Evolutionary conservation across 495 filamentous ascomycete genomes (phyloP).

Genomic region (Penicillium longicatenatum): DNA sequence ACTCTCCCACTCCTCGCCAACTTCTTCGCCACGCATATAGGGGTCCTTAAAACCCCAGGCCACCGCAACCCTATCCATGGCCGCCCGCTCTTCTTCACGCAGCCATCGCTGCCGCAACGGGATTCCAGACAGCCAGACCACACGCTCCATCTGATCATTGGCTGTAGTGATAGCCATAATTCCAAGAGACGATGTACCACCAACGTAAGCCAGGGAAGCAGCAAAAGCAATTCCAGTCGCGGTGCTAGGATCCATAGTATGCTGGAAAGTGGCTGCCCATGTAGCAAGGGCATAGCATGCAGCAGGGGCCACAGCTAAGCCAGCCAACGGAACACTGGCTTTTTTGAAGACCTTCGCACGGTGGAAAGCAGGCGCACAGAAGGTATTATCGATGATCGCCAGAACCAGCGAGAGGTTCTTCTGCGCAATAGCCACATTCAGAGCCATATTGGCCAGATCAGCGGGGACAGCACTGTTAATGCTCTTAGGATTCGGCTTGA

Average conservation of each 20-base stretch:
- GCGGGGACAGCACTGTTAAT: conserved; percentile 70
- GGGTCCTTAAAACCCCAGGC: conserved; percentile 87
- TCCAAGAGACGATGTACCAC: conserved; percentile 75
- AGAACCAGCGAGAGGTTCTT: conserved; percentile 76
- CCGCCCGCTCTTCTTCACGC: conserved; percentile 88
- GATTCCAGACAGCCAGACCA: conserved; percentile 81
- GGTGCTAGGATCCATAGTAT: conserved; percentile 66
- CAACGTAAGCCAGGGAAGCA: conserved; percentile 79
- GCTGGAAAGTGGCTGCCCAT: conserved; percentile 57
- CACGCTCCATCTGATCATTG: conserved; percentile 93
- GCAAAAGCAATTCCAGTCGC: conserved; percentile 79
- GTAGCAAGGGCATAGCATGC: conserved; percentile 70
- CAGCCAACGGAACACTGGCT: conserved; percentile 52
- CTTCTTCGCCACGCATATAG: conserved; percentile 83
- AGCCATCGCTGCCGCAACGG: conserved; percentile 86
- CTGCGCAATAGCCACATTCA: conserved; percentile 73
- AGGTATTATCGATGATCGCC: conserved; percentile 77
- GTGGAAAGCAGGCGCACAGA: conserved; percentile 69
- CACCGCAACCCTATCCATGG: conserved; percentile 79
- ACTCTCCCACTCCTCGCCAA: conserved; percentile 83
- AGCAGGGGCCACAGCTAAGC: conserved; percentile 60
- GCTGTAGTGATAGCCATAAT: conserved; percentile 79
- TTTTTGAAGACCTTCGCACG: conserved; percentile 63
- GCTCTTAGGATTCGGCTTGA: conserved; percentile 63
- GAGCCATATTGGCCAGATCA: conserved; percentile 64